These are phyloP conservation scores for Graphilbum ipis-grandicollis DNA, from an alignment of 2,329 filamentous ascomycete genomes.

Conservation along the genomic window DNA sequence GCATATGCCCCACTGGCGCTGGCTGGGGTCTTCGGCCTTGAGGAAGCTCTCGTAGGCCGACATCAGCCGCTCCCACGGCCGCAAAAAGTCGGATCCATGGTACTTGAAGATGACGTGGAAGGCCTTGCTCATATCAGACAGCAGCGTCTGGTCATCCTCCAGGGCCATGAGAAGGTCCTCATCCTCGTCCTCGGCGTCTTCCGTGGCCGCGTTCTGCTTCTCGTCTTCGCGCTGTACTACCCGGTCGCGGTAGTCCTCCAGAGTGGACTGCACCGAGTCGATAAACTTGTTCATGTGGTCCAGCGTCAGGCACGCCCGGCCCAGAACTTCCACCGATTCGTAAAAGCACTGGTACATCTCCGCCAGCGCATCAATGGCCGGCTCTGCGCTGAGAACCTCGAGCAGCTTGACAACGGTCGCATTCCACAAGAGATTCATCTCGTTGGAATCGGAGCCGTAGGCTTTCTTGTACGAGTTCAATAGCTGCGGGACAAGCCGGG, in stretches of 20 bases:
- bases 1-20: conserved; percentile 96
- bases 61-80: conserved; percentile 73
- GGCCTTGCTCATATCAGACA: conserved; percentile 99
- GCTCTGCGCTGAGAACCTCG: conserved; percentile 84
- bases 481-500: conserved; percentile 84
- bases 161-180: conserved; percentile 82
- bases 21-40: conserved; percentile 64
- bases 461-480: conserved; percentile 88
- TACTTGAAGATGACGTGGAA: conserved; percentile 99
- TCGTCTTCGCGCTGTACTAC: conserved; percentile 75
- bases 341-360: conserved; percentile 99
- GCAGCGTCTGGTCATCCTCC: conserved; percentile 88
- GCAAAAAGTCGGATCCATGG: conserved; percentile 70
- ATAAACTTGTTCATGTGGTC: conserved; percentile 80
- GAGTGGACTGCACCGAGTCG: conserved; percentile 63
- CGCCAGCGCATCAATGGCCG: conserved; percentile 85
- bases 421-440: conserved; percentile 70
- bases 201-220: conserved; percentile 50
- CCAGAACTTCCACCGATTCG: conserved; percentile 87
- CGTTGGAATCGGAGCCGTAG: conserved; percentile 62
- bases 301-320: conserved; percentile 61
- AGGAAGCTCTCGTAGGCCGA: conserved; percentile 76
- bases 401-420: conserved; percentile 78
- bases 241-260: conserved; percentile 84
- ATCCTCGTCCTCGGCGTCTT: conserved; percentile 75